Percentiles rank a stretch among this genome's conserved stretches.
phyloP scores from a whole-genome alignment of 306 rosid genomes.

The Fragaria ananassa region DNA sequence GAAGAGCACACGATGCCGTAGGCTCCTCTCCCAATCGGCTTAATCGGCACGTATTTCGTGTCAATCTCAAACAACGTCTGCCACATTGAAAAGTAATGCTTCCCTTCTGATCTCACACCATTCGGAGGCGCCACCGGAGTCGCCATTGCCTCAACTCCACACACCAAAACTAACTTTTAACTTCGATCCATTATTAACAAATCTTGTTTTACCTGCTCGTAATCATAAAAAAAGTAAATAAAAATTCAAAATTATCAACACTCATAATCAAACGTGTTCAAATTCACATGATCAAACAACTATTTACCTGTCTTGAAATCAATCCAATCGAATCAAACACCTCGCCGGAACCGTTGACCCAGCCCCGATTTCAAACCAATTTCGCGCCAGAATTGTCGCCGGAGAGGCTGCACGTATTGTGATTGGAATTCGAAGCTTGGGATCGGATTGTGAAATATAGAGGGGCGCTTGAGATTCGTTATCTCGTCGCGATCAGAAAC shows the following conservation, averaged over 20 bases:
- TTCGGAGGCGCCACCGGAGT: conserved; percentile 92
- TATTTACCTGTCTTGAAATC: no score
- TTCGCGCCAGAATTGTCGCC: conserved; percentile 21
- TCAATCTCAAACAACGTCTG: conserved; percentile 86
- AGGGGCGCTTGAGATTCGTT: conserved; percentile 34
- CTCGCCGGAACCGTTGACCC: neutral
- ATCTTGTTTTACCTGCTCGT: neutral
- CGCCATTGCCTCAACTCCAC: conserved; percentile 48
- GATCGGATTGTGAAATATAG: conserved; percentile 1
- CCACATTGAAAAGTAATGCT: conserved; percentile 94
- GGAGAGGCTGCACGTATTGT: neutral
- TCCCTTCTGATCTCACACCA: conserved; percentile 63
- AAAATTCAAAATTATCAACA: neutral
- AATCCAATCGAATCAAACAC: neutral
- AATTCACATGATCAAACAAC: no score
- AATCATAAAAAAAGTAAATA: no score
- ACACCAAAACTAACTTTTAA: neutral
- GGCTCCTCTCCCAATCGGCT: conserved; percentile 91
- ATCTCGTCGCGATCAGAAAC: conserved; percentile 38
- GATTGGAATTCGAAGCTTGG: conserved; percentile 7
- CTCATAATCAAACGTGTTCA: neutral
- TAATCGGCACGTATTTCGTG: conserved; percentile 80
- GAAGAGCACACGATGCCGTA: conserved; percentile 93
- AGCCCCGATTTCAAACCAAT: conserved; percentile 5
- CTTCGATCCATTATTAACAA: neutral